These are phyloP conservation scores for Bretschneidera sinensis DNA, from an alignment of 345 rosid species.

Conservation along the genomic window DNA sequence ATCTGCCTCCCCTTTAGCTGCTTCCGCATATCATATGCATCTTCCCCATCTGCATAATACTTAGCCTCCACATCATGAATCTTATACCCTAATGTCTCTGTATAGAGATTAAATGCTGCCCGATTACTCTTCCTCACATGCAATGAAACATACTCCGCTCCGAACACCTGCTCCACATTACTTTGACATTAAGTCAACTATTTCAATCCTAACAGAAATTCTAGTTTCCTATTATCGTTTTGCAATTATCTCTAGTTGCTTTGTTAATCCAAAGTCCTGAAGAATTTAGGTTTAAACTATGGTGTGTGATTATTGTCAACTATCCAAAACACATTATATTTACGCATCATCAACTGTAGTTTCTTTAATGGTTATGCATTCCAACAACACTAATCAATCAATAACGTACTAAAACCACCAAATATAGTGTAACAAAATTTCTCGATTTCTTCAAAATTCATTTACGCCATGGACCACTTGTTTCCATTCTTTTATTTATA, in stretches of 20 bases:
- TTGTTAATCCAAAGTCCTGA: not conserved
- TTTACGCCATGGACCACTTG: too few species aligned
- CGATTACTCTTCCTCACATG: conserved; percentile 97
- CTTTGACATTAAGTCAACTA: not conserved
- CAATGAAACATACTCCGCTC: conserved; percentile 86
- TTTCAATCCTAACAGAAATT: not conserved
- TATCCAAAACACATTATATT: not conserved
- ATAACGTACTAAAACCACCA: not conserved
- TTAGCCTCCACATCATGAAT: conserved; percentile 93
- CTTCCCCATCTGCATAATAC: conserved; percentile 98
- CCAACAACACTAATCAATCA: not conserved
- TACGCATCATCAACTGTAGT: not conserved
- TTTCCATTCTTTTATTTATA: too few species aligned
- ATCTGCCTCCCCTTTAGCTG: conserved; percentile 78
- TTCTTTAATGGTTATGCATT: not conserved
- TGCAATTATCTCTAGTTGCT: not conserved
- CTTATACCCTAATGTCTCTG: conserved; percentile 80
- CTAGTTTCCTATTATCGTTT: not conserved
- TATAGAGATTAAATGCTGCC: conserved; percentile 89
- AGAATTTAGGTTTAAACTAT: not conserved
- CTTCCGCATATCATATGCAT: conserved; percentile 97
- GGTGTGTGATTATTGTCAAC: not conserved
- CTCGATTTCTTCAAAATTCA: not conserved
- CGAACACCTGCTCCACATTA: conserved; percentile 54
- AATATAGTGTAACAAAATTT: not conserved